Evolutionary conservation across 805 yeast species (phyloP).

Genomic region (Cyberlindnera mycetangii): DNA sequence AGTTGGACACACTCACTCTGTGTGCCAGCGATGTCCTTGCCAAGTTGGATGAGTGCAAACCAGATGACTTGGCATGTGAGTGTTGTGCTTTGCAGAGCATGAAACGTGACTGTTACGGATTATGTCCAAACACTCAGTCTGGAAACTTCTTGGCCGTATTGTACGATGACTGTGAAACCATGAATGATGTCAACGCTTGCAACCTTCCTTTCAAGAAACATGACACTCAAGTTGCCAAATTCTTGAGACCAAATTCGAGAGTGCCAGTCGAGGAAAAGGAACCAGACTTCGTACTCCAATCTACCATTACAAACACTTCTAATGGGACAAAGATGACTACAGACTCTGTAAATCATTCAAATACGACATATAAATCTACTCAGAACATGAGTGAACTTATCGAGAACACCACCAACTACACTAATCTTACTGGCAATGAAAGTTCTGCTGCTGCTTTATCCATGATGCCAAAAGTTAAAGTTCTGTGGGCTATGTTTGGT

Average conservation of each 20-base stretch:
- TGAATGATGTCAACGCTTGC: slow-evolving; percentile 50
- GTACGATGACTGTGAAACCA: slow-evolving; percentile 42
- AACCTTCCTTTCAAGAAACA: slow-evolving; percentile 46
- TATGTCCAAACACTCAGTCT: slow-evolving; percentile 47
- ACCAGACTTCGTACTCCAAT: slow-evolving; percentile 24
- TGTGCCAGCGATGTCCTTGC: slow-evolving; percentile 47
- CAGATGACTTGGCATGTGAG: slow-evolving; percentile 53
- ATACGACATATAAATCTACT: background rate
- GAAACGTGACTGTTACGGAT: slow-evolving; percentile 42
- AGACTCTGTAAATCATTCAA: slow-evolving; percentile 1
- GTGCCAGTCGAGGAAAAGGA: slow-evolving; percentile 27
- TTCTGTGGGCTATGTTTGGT: background rate
- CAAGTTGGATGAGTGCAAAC: slow-evolving; percentile 47
- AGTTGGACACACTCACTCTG: slow-evolving; percentile 37
- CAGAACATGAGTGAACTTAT: background rate
- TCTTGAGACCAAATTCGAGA: slow-evolving; percentile 27
- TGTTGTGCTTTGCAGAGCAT: slow-evolving; percentile 54
- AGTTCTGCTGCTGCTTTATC: slow-evolving; percentile 1
- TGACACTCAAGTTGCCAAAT: slow-evolving; percentile 32
- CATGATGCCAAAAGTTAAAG: too few species aligned
- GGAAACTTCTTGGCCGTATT: slow-evolving; percentile 45
- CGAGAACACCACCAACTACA: slow-evolving; percentile 1
- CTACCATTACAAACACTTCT: slow-evolving; percentile 21
- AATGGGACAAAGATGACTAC: slow-evolving; percentile 5
- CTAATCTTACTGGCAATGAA: slow-evolving; percentile 7